phyloP scores from a whole-genome alignment of 2,329 filamentous ascomycete genomes.

The Dissoconium aciculare region DNA sequence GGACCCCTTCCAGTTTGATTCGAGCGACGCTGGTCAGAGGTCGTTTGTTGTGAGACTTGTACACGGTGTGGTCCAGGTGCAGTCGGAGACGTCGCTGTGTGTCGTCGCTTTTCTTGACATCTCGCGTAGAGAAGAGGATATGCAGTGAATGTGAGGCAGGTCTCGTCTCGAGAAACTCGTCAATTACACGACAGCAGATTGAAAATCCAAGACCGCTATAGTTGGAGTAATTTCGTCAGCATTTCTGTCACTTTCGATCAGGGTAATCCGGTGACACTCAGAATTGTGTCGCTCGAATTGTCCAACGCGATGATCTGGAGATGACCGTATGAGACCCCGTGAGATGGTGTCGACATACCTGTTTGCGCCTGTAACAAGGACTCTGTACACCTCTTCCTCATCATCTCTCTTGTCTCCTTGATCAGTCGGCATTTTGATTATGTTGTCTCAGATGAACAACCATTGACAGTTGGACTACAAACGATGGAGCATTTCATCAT shows the following conservation, averaged over 20 bases:
- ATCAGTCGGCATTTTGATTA: too few relatives aligned
- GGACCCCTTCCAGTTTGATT: constrained; percentile 41
- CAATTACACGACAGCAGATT: constrained; percentile 70
- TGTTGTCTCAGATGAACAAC: too few relatives aligned
- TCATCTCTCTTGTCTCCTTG: too few relatives aligned
- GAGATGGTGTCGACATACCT: constrained; percentile 40
- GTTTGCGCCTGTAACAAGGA: constrained; percentile 74
- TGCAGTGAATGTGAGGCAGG: constrained; percentile 55
- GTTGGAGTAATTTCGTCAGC: not conserved
- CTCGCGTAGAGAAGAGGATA: constrained; percentile 72
- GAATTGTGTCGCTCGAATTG: not conserved
- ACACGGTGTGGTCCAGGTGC: constrained; percentile 39
- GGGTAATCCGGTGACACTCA: constrained; percentile 2
- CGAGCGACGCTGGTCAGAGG: constrained; percentile 17
- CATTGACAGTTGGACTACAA: too few relatives aligned
- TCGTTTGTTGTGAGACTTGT: not conserved
- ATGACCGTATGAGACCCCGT: not conserved
- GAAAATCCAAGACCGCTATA: constrained; percentile 72
- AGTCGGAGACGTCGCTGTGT: constrained; percentile 41
- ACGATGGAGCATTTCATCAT: too few relatives aligned
- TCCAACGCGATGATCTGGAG: not conserved
- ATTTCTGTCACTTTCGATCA: not conserved
- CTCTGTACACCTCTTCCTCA: too few relatives aligned
- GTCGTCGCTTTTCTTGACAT: constrained; percentile 54
- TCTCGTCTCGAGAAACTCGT: constrained; percentile 66